Percentiles rank a stretch among this genome's conserved stretches.
Evolutionary conservation across 2,329 filamentous ascomycete species (phyloP).

Genomic region (Colletotrichum theobromicola): DNA sequence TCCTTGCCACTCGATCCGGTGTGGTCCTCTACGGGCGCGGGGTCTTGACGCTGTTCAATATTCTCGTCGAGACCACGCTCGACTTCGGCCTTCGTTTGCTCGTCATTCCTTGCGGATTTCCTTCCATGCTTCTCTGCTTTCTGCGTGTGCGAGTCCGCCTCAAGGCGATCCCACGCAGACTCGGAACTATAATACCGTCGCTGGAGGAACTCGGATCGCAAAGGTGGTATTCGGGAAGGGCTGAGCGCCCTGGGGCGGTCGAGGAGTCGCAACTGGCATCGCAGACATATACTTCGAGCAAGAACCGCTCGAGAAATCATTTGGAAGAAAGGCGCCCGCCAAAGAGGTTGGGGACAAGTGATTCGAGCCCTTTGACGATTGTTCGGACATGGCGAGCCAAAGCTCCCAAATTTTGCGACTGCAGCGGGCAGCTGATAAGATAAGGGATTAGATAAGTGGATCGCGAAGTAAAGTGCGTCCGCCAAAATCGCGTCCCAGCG

Average conservation of each 20-base stretch:
- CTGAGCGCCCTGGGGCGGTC: constrained; percentile 5
- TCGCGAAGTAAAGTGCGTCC: constrained; percentile 9
- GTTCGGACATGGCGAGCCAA: background rate
- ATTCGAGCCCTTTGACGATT: background rate
- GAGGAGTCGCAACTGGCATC: constrained; percentile 36
- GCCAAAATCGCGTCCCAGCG: constrained; percentile 2
- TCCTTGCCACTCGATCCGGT: background rate
- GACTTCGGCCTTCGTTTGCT: background rate
- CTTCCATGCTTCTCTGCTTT: background rate
- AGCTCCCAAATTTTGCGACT: constrained; percentile 21
- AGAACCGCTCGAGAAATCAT: constrained; percentile 41
- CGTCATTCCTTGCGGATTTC: background rate
- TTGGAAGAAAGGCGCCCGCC: constrained; percentile 15
- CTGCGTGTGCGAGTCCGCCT: background rate
- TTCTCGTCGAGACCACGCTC: background rate
- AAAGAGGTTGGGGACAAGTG: background rate
- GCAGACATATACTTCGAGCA: constrained; percentile 37
- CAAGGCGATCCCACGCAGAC: constrained; percentile 11
- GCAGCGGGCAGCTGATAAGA: constrained; percentile 22
- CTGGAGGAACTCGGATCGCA: background rate
- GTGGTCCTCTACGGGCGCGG: background rate
- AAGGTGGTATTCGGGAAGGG: background rate
- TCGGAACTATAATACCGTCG: constrained; percentile 8
- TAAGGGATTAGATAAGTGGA: constrained; percentile 19
- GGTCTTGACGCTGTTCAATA: background rate